These are phyloP conservation scores for Paecilomyces sp. DNA, from an alignment of 2,329 filamentous ascomycete genomes.

Conservation along the genomic window DNA sequence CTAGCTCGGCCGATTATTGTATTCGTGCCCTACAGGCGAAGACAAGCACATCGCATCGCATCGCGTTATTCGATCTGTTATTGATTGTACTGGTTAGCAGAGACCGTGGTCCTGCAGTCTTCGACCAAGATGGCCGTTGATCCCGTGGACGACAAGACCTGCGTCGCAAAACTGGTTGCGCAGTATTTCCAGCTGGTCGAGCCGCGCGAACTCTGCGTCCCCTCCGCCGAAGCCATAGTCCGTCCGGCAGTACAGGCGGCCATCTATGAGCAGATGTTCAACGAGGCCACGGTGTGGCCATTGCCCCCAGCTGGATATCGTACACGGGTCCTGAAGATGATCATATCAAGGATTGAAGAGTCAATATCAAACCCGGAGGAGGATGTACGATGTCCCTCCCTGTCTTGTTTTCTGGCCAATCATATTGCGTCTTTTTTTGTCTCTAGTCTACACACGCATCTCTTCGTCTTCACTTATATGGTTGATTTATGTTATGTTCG, in stretches of 20 bases:
- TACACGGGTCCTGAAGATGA: constrained; percentile 63
- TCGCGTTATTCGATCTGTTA: no score
- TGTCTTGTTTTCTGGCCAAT: constrained; percentile 6
- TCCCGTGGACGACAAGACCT: constrained; percentile 14
- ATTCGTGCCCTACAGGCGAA: no score
- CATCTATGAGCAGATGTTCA: constrained; percentile 62
- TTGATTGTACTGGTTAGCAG: neutral
- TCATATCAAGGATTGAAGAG: constrained; percentile 63
- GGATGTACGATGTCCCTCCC: constrained; percentile 55
- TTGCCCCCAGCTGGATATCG: constrained; percentile 64
- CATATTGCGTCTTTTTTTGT: neutral
- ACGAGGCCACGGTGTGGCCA: constrained; percentile 46
- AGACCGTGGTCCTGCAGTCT: neutral
- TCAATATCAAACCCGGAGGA: constrained; percentile 75
- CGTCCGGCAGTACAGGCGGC: constrained; percentile 56
- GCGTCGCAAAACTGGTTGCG: constrained; percentile 41
- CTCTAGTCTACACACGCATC: neutral
- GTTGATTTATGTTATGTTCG: constrained; percentile 2
- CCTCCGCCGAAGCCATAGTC: constrained; percentile 52
- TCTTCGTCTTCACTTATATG: constrained; percentile 2
- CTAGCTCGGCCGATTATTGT: neutral
- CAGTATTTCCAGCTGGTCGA: constrained; percentile 77
- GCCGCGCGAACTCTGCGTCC: constrained; percentile 54
- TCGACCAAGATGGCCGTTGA: constrained; percentile 2
- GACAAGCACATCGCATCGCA: neutral